Evolutionary conservation across 805 yeast species (phyloP).

Genomic region (Groenewaldozyma tartarivorans): DNA sequence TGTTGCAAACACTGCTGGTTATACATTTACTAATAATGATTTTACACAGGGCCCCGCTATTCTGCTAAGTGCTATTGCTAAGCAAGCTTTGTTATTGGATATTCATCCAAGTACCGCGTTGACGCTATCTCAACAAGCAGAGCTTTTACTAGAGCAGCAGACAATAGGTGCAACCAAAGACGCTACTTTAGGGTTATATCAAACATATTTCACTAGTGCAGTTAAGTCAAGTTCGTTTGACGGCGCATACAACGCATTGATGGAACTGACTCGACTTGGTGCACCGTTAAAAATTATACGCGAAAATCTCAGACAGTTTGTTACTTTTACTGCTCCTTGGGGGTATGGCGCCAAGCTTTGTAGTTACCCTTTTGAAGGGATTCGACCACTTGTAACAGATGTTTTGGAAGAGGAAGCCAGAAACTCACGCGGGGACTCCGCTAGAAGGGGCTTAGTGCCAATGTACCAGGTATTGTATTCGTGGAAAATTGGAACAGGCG

Average conservation of each 20-base stretch:
- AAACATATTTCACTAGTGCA: constrained; percentile 18
- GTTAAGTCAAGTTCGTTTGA: constrained; percentile 25
- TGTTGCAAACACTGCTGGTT: neutral
- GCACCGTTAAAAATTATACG: constrained; percentile 3
- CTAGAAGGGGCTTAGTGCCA: constrained; percentile 29
- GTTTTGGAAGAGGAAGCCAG: constrained; percentile 25
- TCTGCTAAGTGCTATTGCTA: neutral
- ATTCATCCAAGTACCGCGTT: constrained; percentile 25
- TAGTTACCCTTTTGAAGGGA: constrained; percentile 35
- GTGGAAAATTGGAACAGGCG: constrained; percentile 41
- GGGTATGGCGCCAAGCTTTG: constrained; percentile 34
- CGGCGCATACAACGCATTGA: constrained; percentile 29
- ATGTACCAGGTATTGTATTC: constrained; percentile 43
- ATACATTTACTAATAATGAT: too few species aligned
- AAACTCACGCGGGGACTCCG: constrained; percentile 12
- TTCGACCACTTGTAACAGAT: constrained; percentile 35
- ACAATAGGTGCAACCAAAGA: constrained; percentile 18
- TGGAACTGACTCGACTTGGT: constrained; percentile 13
- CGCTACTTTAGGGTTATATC: constrained; percentile 18
- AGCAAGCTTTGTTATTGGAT: neutral
- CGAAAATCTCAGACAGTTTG: constrained; percentile 13
- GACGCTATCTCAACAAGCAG: constrained; percentile 26
- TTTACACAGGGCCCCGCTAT: neutral
- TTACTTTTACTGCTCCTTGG: constrained; percentile 19
- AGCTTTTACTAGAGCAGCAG: constrained; percentile 1